Evolutionary conservation across 2,329 filamentous ascomycete genomes (phyloP), one percentile per base, ranked within the genome.

Genomic region (Davidsoniella virescens): DNA sequence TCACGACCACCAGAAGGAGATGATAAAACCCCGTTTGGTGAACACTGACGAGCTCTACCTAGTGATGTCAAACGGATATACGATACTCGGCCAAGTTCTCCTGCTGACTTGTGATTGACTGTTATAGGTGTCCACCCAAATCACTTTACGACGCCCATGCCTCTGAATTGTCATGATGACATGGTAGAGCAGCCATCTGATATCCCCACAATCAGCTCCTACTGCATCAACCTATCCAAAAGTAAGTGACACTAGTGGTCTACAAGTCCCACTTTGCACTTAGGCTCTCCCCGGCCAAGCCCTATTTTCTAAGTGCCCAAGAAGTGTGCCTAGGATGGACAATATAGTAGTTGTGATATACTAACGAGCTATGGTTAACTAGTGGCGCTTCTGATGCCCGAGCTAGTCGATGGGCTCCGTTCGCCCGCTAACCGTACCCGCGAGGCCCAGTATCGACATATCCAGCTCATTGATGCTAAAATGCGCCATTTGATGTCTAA

Each of bases 181-280:
- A 49, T 53, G 47, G 29, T 53, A 7, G 47, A 50, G 25, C 47
- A 46, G 29, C 47, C 26, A 4, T 26, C 44, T 5, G n/a, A 42
- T 20, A 47, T 53, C n/a, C 51, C 51, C 8, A 53, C 51, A 17
- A 53, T 53, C 25, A 53, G 41, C 29, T 53, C 51, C 14, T 53
- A 53, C 25, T 50, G 51, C 20, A 53, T 53, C 20, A 46, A 50
- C 23, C 44, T 53, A 2, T 40, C 51, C 16, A 53, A 53, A 37
- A 52, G 50, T 52, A 40, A 39, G 50, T 47, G n/a, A 12, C 3
- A 38, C 20, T 33, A 33, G 10, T 33, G 26, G 26, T 33, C 3
- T 12, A 2, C 10, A 33, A 4, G 20, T 20, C 26, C 6, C 26
- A 9, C 7, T 20, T 20, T 20, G 18, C 18, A 20, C 18, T 20